Evolutionary conservation across 805 yeast genomes (phyloP), one percentile per base, ranked within the genome.

Genomic region (Huiozyma naganishii): DNA sequence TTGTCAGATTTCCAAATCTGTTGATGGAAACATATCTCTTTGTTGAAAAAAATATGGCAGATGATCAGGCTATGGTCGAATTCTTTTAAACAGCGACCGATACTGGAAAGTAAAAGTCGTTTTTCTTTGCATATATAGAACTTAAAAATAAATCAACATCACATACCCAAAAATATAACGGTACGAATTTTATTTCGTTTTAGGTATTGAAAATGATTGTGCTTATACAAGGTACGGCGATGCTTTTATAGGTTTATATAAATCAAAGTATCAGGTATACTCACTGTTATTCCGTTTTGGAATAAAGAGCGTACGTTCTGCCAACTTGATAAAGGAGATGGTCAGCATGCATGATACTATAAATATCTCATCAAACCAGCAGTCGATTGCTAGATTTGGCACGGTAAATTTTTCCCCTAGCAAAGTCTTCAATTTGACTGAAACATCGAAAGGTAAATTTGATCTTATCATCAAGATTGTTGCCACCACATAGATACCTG

Each of bases 21-120:
- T 63, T 92, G 53, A 76, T 90, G 79, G 80, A 77, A 52, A 75
- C 83, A 7, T 88, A 86, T 64, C 67, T 68, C 42, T 70, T 84
- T 49, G 79, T 83, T 29, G 69, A 69, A 45, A 68, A 69, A 41
- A 69, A 79, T 47, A 61, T 87, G 50, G 65, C 64, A n/a, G 71
- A 76, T 27, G 95, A 88, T 52, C 83, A 76, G 45, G 71, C 74
- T 27, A 72, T 85, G 49, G 54, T 56, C 42, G 62, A 67, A 8
- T 77, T 67, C 48, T 73, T 72, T 27, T 43, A 27, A 41, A 12
- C 12, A 28, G 23, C 30, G 27, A 12, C 11, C 28, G 23, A 17
- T 17, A 17, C 23, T 17, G 23, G 23, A 17, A 17, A 17, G 23
- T 17, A 17, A 17, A 17, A 17, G 23, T 17, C 23, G 23, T 4